Evolutionary conservation across 495 filamentous ascomycete genomes (phyloP).

Genomic region (Oidiodendron maius): DNA sequence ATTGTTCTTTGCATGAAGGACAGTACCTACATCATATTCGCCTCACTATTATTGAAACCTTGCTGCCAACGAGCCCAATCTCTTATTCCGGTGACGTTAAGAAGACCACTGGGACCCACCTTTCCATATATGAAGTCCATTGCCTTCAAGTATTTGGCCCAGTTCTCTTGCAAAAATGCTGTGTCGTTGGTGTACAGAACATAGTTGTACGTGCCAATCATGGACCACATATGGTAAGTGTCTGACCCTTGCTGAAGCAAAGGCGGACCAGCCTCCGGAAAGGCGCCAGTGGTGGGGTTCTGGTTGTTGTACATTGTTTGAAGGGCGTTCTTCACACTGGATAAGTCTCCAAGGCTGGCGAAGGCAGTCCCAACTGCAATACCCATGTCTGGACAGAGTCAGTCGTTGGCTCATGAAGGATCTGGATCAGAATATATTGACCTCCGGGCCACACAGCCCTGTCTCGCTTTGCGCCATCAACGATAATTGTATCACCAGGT

Average conservation of each 20-base stretch:
- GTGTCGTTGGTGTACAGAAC: slow-evolving; percentile 54
- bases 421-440: background rate
- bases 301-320: slow-evolving; percentile 51
- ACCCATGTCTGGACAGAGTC: slow-evolving; percentile 40
- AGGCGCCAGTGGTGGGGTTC: slow-evolving; percentile 18
- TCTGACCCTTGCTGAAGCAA: slow-evolving; percentile 51
- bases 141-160: slow-evolving; percentile 45
- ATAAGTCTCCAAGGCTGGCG: slow-evolving; percentile 53
- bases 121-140: slow-evolving; percentile 52
- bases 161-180: slow-evolving; percentile 43
- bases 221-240: slow-evolving; percentile 63
- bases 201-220: slow-evolving; percentile 61
- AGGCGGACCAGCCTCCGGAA: slow-evolving; percentile 46
- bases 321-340: slow-evolving; percentile 55
- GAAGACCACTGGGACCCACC: slow-evolving; percentile 41
- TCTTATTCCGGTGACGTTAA: slow-evolving; percentile 50
- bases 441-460: slow-evolving; percentile 47
- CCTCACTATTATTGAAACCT: slow-evolving; percentile 44
- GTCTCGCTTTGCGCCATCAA: slow-evolving; percentile 54
- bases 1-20: slow-evolving; percentile 9
- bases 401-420: background rate
- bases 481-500: slow-evolving; percentile 34
- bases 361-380: slow-evolving; percentile 50
- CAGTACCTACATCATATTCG: slow-evolving; percentile 42
- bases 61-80: slow-evolving; percentile 57